A percentile compares a stretch with the other conserved stretches of the same genome.
Evolutionary conservation across 2,329 filamentous ascomycete genomes (phyloP).

Genomic region (Coniochaeta hoffmannii): DNA sequence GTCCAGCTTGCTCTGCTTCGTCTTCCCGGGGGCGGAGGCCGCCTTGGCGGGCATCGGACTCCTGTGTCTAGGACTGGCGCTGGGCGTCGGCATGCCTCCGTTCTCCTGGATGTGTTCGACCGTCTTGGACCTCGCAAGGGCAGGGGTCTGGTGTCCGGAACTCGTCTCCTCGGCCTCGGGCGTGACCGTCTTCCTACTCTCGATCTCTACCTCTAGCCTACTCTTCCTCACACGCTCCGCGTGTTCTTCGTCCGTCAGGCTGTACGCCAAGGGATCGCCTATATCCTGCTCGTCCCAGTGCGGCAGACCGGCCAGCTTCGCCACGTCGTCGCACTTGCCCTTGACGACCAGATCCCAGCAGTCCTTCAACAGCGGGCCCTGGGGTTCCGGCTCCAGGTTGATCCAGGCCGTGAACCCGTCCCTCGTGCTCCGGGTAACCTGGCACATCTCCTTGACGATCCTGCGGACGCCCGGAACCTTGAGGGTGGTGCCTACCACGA

Average conservation of each 20-base stretch:
- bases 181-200: constrained; percentile 22
- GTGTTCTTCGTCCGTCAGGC: constrained; percentile 34
- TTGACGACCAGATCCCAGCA: constrained; percentile 89
- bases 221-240: constrained; percentile 30
- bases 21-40: constrained; percentile 24
- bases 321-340: constrained; percentile 83
- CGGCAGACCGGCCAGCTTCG: constrained; percentile 58
- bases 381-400: constrained; percentile 79
- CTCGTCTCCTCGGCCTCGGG: neutral
- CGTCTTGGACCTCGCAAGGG: constrained; percentile 28
- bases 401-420: constrained; percentile 92
- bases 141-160: constrained; percentile 6
- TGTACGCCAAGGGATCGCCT: constrained; percentile 34
- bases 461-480: constrained; percentile 90
- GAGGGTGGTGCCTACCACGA: constrained; percentile 91
- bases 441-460: constrained; percentile 85
- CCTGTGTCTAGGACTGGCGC: constrained; percentile 44
- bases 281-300: constrained; percentile 51
- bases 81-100: constrained; percentile 48
- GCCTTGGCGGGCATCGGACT: constrained; percentile 32
- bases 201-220: constrained; percentile 33
- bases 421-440: constrained; percentile 70
- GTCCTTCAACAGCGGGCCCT: constrained; percentile 77
- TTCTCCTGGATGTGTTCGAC: constrained; percentile 34
- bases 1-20: constrained; percentile 45